Evolutionary conservation across 2,329 filamentous ascomycete genomes (phyloP).

Genomic region (Aspergillus piperis): DNA sequence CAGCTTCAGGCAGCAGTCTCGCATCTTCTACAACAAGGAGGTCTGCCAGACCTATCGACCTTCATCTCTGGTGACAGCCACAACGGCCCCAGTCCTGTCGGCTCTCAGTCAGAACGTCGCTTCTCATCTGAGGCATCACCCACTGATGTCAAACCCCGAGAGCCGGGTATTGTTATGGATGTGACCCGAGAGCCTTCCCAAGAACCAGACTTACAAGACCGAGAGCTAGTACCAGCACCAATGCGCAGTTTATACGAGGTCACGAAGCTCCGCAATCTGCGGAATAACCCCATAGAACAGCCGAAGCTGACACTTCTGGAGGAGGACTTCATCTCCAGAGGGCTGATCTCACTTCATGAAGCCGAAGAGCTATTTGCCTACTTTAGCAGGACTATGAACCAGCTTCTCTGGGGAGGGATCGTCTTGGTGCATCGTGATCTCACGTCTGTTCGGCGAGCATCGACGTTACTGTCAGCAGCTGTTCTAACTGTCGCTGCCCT

Average conservation of each 20-base stretch:
- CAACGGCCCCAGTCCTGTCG: conserved; percentile 29
- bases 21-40: conserved; percentile 46
- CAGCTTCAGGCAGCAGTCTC: conserved; percentile 50
- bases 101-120: conserved; percentile 31
- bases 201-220: conserved; percentile 44
- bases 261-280: conserved; percentile 50
- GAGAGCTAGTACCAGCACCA: conserved; percentile 50
- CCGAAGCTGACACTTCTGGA: conserved; percentile 43
- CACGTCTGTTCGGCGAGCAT: conserved; percentile 56
- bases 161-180: conserved; percentile 38
- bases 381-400: conserved; percentile 54
- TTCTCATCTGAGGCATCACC: conserved; percentile 31
- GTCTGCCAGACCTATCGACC: conserved; percentile 45
- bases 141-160: conserved; percentile 28
- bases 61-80: conserved; percentile 35
- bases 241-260: conserved; percentile 59
- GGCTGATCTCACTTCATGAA: conserved; percentile 49
- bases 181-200: conserved; percentile 51
- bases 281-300: conserved; percentile 40
- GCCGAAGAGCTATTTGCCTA: conserved; percentile 55
- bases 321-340: conserved; percentile 55
- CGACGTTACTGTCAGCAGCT: conserved; percentile 57
- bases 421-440: conserved; percentile 54
- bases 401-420: conserved; percentile 55
- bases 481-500: conserved; percentile 61